Evolutionary conservation across 495 filamentous ascomycete genomes (phyloP).

Genomic region (Penicillium silybi): DNA sequence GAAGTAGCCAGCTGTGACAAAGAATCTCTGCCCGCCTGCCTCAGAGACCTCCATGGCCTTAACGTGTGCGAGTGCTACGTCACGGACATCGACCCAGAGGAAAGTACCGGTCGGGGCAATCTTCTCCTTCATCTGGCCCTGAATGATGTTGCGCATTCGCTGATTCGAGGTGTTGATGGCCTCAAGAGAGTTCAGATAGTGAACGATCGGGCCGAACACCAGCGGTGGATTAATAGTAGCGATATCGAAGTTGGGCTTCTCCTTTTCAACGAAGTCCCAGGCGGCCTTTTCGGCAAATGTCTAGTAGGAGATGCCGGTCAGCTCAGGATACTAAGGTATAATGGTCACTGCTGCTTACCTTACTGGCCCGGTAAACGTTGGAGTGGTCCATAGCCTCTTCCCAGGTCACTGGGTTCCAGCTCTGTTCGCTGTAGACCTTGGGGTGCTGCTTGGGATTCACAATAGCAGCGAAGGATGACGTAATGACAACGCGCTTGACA

Average conservation of each 20-base stretch:
- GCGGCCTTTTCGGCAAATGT: slow-evolving; percentile 66
- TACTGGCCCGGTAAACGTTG: slow-evolving; percentile 66
- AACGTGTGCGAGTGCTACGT: slow-evolving; percentile 69
- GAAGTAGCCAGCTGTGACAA: slow-evolving; percentile 60
- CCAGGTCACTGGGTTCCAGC: slow-evolving; percentile 81
- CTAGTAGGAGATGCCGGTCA: slow-evolving; percentile 11
- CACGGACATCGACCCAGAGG: slow-evolving; percentile 66
- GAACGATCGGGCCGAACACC: slow-evolving; percentile 68
- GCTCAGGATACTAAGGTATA: not conserved
- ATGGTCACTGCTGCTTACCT: slow-evolving; percentile 31
- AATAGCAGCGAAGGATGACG: slow-evolving; percentile 81
- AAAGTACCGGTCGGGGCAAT: slow-evolving; percentile 53
- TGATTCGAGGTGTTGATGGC: slow-evolving; percentile 67
- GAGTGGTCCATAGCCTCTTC: slow-evolving; percentile 58
- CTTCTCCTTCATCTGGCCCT: slow-evolving; percentile 62
- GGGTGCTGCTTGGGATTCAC: slow-evolving; percentile 47
- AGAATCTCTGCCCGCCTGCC: slow-evolving; percentile 68
- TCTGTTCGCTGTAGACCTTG: slow-evolving; percentile 61
- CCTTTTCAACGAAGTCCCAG: slow-evolving; percentile 76
- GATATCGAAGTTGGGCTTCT: slow-evolving; percentile 74
- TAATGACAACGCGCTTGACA: slow-evolving; percentile 81
- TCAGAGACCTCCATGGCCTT: slow-evolving; percentile 62
- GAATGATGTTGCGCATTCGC: slow-evolving; percentile 50
- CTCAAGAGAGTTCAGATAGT: slow-evolving; percentile 62
- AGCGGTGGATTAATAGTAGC: slow-evolving; percentile 68